Evolutionary conservation across 768 basidiomycete species (phyloP).

Genomic region (Pleurotus eryngii): DNA sequence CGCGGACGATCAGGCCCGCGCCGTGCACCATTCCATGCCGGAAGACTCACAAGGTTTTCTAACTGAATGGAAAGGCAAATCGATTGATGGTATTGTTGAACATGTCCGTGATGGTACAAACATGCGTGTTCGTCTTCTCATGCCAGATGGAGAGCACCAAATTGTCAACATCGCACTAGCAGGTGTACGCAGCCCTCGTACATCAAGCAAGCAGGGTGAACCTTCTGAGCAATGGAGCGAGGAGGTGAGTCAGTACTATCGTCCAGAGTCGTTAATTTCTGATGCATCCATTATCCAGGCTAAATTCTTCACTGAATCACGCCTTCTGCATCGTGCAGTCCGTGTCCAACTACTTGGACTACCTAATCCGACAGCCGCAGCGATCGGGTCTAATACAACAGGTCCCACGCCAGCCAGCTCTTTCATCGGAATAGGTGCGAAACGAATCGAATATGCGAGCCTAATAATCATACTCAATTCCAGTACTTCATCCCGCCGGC

Average conservation of each 20-base stretch:
- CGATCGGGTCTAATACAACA: constrained; percentile 65
- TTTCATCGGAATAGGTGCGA: constrained; percentile 83
- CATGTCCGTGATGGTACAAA: constrained; percentile 92
- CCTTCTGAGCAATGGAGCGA: constrained; percentile 82
- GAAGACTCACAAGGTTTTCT: constrained; percentile 86
- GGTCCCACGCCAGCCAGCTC: constrained; percentile 69
- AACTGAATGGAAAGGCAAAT: constrained; percentile 86
- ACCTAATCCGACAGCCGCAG: constrained; percentile 73
- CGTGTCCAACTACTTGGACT: constrained; percentile 77
- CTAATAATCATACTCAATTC: constrained; percentile 1
- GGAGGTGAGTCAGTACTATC: constrained; percentile 54
- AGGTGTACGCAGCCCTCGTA: constrained; percentile 74
- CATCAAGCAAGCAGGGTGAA: constrained; percentile 70
- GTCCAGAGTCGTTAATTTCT: constrained; percentile 7
- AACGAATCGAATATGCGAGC: not conserved
- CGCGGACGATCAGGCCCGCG: constrained; percentile 48
- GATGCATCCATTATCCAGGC: constrained; percentile 48
- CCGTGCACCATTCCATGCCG: constrained; percentile 86
- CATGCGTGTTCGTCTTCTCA: constrained; percentile 79
- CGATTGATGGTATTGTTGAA: constrained; percentile 93
- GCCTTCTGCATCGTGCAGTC: constrained; percentile 76
- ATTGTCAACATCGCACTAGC: constrained; percentile 82
- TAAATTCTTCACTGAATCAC: constrained; percentile 90
- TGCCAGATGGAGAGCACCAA: constrained; percentile 90
- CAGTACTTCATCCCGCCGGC: constrained; percentile 87